Percentiles rank a stretch among this genome's conserved stretches.
phyloP scores from a whole-genome alignment of 2,329 filamentous ascomycete genomes.

The Fusarium robinianum region DNA sequence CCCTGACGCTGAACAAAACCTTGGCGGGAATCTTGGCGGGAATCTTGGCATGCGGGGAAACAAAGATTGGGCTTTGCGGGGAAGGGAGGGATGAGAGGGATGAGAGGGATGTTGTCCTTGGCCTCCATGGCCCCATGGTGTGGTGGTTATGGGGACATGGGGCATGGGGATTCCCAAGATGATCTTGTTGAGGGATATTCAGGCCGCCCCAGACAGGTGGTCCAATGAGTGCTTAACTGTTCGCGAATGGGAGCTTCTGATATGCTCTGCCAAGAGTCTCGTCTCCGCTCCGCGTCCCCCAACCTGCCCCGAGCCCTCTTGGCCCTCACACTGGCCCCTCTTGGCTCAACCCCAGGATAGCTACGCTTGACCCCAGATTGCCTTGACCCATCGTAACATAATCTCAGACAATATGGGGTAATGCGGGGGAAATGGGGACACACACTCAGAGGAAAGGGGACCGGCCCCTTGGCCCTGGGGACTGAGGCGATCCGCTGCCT shows the following conservation, averaged over 20 bases:
- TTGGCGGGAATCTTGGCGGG: background rate
- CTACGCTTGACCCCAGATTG: conserved; percentile 12
- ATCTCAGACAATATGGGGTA: conserved; percentile 7
- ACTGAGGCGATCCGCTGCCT: too few relatives aligned
- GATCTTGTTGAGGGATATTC: conserved; percentile 10
- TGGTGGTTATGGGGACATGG: conserved; percentile 10
- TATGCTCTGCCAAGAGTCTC: conserved; percentile 13
- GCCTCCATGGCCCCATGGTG: background rate
- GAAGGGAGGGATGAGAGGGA: background rate
- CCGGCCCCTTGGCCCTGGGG: too few relatives aligned
- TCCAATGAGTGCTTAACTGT: background rate
- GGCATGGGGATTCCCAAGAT: too few relatives aligned
- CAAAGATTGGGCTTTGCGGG: background rate
- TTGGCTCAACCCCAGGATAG: conserved; percentile 14
- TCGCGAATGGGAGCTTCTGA: conserved; percentile 3
- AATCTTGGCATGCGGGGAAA: conserved; percentile 21
- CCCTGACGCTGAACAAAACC: background rate
- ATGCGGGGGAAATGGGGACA: conserved; percentile 1
- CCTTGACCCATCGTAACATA: conserved; percentile 14
- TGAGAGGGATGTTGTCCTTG: background rate
- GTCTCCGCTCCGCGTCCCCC: too few relatives aligned
- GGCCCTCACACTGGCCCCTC: too few relatives aligned
- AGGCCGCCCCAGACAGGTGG: conserved; percentile 4
- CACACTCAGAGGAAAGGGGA: conserved; percentile 10
- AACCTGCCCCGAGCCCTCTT: too few relatives aligned